Conservation (phyloP, 805 yeast genomes). For the Saturnispora mendoncae region DNA sequence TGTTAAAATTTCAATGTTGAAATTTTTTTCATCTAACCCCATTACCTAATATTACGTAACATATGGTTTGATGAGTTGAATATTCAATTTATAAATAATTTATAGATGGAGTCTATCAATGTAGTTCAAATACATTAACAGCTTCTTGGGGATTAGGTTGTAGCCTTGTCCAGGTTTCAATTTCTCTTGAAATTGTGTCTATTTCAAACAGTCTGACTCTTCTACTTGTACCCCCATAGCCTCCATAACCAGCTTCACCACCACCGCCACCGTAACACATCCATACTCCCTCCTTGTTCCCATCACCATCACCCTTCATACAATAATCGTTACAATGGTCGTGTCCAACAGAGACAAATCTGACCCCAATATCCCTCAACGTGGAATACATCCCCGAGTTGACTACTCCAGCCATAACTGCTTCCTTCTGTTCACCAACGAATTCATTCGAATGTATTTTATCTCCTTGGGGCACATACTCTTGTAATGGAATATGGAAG, state of each 20-base stretch:
- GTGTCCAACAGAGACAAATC: constrained; percentile 78
- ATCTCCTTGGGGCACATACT: constrained; percentile 33
- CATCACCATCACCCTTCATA: constrained; percentile 38
- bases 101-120: too few relatives aligned
- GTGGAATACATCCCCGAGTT: constrained; percentile 59
- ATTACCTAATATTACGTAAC: background rate
- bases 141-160: constrained; percentile 41
- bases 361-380: constrained; percentile 58
- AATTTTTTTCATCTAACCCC: background rate
- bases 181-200: constrained; percentile 39
- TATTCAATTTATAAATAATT: too few relatives aligned
- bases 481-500: constrained; percentile 91
- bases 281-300: constrained; percentile 46
- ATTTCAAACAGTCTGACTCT: constrained; percentile 66
- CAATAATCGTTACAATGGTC: constrained; percentile 96
- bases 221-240: constrained; percentile 81
- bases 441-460: constrained; percentile 16
- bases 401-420: constrained; percentile 65
- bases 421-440: constrained; percentile 65
- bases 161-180: constrained; percentile 65
- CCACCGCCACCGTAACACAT: constrained; percentile 89
- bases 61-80: too few relatives aligned
- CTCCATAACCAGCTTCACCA: constrained; percentile 96
- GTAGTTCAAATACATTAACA: constrained; percentile 6
- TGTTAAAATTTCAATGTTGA: background rate